phyloP scores from a whole-genome alignment of 2,329 filamentous ascomycete species.

The Aspergillus niger region DNA sequence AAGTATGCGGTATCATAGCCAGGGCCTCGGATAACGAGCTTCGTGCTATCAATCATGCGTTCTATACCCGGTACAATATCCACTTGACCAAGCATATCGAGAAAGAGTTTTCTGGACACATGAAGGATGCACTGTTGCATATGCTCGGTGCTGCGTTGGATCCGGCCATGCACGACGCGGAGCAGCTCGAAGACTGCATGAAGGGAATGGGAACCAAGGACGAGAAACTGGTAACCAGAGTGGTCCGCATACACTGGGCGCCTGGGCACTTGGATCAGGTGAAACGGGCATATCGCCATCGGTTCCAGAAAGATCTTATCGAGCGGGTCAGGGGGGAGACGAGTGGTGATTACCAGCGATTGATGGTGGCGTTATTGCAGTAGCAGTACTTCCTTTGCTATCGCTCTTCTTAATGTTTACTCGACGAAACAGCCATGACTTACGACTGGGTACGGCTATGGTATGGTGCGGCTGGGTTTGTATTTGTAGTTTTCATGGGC shows the following conservation, averaged over 20 bases:
- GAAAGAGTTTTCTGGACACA: conserved; percentile 86
- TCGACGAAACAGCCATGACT: background rate
- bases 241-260: conserved; percentile 85
- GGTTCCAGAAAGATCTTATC: conserved; percentile 67
- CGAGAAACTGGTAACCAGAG: conserved; percentile 70
- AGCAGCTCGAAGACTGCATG: conserved; percentile 84
- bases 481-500: too few species aligned
- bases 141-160: conserved; percentile 78
- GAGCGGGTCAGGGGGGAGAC: conserved; percentile 78
- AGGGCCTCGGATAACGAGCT: conserved; percentile 79
- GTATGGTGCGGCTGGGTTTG: background rate
- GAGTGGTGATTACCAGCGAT: conserved; percentile 75
- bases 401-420: background rate
- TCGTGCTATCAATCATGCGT: conserved; percentile 74
- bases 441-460: background rate
- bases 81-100: conserved; percentile 73
- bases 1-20: conserved; percentile 75
- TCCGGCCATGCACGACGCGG: conserved; percentile 80
- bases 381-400: conserved; percentile 22
- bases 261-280: conserved; percentile 71
- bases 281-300: conserved; percentile 73
- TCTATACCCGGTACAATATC: conserved; percentile 70
- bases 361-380: conserved; percentile 69
- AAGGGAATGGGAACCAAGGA: conserved; percentile 86
- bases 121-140: conserved; percentile 79